These are phyloP conservation scores for Crithidia fasciculata DNA, from an alignment of 208 protist species.

Conservation along the genomic window DNA sequence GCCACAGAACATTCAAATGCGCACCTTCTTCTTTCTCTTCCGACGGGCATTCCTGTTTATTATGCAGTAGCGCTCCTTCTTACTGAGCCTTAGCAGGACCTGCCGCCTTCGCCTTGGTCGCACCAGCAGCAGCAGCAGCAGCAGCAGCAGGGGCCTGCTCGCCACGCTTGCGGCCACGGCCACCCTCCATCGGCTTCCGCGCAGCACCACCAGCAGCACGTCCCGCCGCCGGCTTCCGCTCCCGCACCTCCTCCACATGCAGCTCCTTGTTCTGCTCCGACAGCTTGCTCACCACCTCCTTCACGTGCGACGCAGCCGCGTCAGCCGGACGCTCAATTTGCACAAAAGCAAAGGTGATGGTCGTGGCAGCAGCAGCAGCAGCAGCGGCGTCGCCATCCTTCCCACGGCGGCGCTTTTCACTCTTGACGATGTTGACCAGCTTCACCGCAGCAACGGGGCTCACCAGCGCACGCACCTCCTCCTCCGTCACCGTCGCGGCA, in stretches of 20 bases:
- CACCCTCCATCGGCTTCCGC: not conserved
- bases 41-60: not conserved
- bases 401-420: slow-evolving; percentile 50
- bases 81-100: not conserved
- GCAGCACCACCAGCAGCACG: not conserved
- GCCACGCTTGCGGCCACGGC: not conserved
- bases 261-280: slow-evolving; percentile 31
- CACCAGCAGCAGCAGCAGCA: not conserved
- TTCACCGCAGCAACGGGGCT: slow-evolving; percentile 37
- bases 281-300: slow-evolving; percentile 45
- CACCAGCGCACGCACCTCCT: slow-evolving; percentile 60
- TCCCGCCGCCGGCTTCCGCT: slow-evolving; percentile 28
- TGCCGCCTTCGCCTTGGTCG: not conserved
- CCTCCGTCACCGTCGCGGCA: slow-evolving; percentile 49
- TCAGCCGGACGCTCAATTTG: slow-evolving; percentile 68
- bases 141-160: slow-evolving; percentile 1
- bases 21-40: slow-evolving; percentile 5
- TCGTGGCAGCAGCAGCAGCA: slow-evolving; percentile 11
- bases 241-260: slow-evolving; percentile 71
- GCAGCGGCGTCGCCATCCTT: slow-evolving; percentile 38
- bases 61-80: not conserved
- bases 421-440: slow-evolving; percentile 61
- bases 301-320: slow-evolving; percentile 45
- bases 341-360: slow-evolving; percentile 79
- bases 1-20: not conserved